A percentile compares a stretch with the other conserved stretches of the same genome.
Evolutionary conservation across 78 protist species (phyloP).

Genomic region (Acrasis kona): DNA sequence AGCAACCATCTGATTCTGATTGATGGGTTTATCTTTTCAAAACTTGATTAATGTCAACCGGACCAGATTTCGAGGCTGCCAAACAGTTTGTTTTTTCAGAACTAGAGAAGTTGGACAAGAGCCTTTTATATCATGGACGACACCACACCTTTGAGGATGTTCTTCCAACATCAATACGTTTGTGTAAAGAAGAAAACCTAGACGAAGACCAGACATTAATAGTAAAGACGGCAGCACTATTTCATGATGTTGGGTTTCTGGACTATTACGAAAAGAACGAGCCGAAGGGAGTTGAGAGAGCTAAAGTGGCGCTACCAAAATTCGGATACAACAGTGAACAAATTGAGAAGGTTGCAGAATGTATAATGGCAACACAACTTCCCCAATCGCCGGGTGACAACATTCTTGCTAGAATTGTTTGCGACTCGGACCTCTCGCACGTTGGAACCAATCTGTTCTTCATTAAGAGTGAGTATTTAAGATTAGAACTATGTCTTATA

Average conservation of each 20-base stretch:
- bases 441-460: neutral
- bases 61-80: neutral
- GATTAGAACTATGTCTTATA: neutral
- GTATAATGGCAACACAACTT: neutral
- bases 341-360: neutral
- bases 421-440: conserved; percentile 1
- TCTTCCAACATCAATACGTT: neutral
- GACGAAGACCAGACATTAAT: neutral
- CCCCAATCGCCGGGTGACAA: neutral
- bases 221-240: conserved; percentile 11
- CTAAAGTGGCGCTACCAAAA: neutral
- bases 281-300: conserved; percentile 3
- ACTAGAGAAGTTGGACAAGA: neutral
- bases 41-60: too few species aligned
- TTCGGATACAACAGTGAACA: neutral
- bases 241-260: conserved; percentile 14
- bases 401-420: neutral
- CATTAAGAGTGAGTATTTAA: neutral
- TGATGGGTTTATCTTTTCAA: too few species aligned
- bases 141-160: conserved; percentile 1
- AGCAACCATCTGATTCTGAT: too few species aligned
- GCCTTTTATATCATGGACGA: neutral
- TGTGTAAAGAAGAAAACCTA: neutral
- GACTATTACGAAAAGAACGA: conserved; percentile 10
- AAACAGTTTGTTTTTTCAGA: neutral